Percentiles rank a stretch among this genome's conserved stretches.
Evolutionary conservation across 2,329 filamentous ascomycete genomes (phyloP).

Genomic region (Cladosporium phlei): DNA sequence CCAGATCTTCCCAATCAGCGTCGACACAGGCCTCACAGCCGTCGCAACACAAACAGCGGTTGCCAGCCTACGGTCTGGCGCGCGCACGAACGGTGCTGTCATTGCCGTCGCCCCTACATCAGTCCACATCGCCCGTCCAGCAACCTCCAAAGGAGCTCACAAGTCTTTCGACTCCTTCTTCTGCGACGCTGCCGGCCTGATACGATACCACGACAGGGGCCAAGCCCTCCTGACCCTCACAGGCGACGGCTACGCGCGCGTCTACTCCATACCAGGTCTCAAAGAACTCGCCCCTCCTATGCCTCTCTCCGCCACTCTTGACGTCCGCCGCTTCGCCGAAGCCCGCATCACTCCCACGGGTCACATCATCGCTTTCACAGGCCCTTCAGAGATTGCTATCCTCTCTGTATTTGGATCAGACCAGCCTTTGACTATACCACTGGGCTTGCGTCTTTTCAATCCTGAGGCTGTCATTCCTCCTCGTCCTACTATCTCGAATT

Average conservation of each 20-base stretch:
- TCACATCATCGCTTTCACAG: slow-evolving; percentile 81
- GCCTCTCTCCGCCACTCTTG: slow-evolving; percentile 61
- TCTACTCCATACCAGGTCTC: slow-evolving; percentile 80
- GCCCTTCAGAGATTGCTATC: slow-evolving; percentile 77
- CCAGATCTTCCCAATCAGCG: slow-evolving; percentile 72
- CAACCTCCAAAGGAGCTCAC: slow-evolving; percentile 80
- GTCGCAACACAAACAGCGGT: slow-evolving; percentile 70
- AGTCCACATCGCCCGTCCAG: slow-evolving; percentile 82
- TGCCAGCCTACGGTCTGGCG: slow-evolving; percentile 68
- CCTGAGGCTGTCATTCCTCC: slow-evolving; percentile 67
- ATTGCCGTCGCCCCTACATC: slow-evolving; percentile 70
- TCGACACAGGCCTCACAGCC: slow-evolving; percentile 71
- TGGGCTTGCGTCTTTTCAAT: slow-evolving; percentile 66
- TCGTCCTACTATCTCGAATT: slow-evolving; percentile 85
- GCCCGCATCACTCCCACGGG: slow-evolving; percentile 71
- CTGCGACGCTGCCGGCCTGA: slow-evolving; percentile 75
- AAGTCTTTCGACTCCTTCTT: slow-evolving; percentile 80
- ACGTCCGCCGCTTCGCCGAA: slow-evolving; percentile 65
- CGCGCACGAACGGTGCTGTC: slow-evolving; percentile 72
- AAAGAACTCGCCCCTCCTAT: slow-evolving; percentile 69
- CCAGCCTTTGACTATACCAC: slow-evolving; percentile 45
- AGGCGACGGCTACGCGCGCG: slow-evolving; percentile 72
- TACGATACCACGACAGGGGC: slow-evolving; percentile 65
- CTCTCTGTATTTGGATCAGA: slow-evolving; percentile 82
- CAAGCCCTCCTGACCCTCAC: slow-evolving; percentile 80